These are phyloP conservation scores for Candida dubliniensis DNA, from an alignment of 1,139 yeast species.

Conservation along the genomic window DNA sequence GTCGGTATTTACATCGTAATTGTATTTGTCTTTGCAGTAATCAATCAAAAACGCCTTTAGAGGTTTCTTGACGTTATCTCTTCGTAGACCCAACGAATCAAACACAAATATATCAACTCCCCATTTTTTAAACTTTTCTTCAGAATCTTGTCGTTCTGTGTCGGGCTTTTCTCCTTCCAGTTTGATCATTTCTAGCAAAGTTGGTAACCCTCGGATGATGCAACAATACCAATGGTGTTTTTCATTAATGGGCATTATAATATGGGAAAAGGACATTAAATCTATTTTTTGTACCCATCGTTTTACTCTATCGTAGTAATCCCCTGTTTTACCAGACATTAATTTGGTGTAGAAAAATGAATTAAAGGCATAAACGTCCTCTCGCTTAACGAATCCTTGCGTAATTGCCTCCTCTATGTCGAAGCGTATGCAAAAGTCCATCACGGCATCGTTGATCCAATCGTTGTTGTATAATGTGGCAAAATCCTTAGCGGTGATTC, in stretches of 20 bases:
- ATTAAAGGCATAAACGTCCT: constrained; percentile 63
- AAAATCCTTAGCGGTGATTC: constrained; percentile 61
- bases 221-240: constrained; percentile 88
- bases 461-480: constrained; percentile 66
- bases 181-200: constrained; percentile 22
- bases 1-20: constrained; percentile 44
- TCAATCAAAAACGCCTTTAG: constrained; percentile 63
- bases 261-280: constrained; percentile 56
- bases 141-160: neutral
- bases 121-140: constrained; percentile 3
- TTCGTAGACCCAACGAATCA: constrained; percentile 72
- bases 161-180: neutral
- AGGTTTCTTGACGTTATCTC: constrained; percentile 53
- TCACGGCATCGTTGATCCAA: constrained; percentile 75
- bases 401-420: constrained; percentile 45
- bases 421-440: constrained; percentile 69
- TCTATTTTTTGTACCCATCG: constrained; percentile 80
- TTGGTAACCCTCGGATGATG: constrained; percentile 53
- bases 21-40: constrained; percentile 68
- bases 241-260: constrained; percentile 82
- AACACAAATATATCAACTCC: constrained; percentile 62
- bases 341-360: constrained; percentile 82
- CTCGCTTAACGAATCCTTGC: constrained; percentile 18
- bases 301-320: constrained; percentile 63
- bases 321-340: constrained; percentile 15